Evolutionary conservation across 2,329 filamentous ascomycete genomes (phyloP).

Genomic region (Septoria petroselini): DNA sequence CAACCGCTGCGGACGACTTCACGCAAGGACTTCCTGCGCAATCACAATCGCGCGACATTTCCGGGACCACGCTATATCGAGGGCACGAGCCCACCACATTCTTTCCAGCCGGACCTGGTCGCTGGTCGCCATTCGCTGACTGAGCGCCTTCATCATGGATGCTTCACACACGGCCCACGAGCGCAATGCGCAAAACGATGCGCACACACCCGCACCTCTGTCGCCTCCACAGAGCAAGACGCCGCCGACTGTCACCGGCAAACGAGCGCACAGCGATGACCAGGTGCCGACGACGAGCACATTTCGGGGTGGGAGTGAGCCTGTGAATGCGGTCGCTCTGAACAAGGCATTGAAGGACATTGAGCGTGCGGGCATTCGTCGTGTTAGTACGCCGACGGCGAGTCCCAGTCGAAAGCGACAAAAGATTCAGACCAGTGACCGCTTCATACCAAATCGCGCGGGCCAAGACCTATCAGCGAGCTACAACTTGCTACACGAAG

Average conservation of each 20-base stretch:
- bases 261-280: slow-evolving; percentile 39
- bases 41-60: slow-evolving; percentile 3
- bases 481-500: slow-evolving; percentile 87
- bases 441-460: slow-evolving; percentile 91
- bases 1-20: slow-evolving; percentile 3
- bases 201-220: slow-evolving; percentile 47
- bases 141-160: slow-evolving; percentile 18
- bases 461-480: slow-evolving; percentile 92
- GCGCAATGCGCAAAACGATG: slow-evolving; percentile 21
- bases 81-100: slow-evolving; percentile 6
- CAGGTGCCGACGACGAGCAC: slow-evolving; percentile 23
- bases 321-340: slow-evolving; percentile 58
- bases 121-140: background rate
- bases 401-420: slow-evolving; percentile 69
- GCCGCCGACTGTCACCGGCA: slow-evolving; percentile 55
- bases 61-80: background rate
- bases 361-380: slow-evolving; percentile 56
- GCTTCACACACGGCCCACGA: slow-evolving; percentile 11
- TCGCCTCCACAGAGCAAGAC: slow-evolving; percentile 60
- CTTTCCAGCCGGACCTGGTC: background rate
- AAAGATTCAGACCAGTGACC: slow-evolving; percentile 58
- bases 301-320: slow-evolving; percentile 47
- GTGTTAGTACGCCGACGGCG: slow-evolving; percentile 59
- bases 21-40: slow-evolving; percentile 6
- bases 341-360: slow-evolving; percentile 61